Evolutionary conservation across 768 basidiomycete species (phyloP).

Genomic region (Mycena olivaceomarginata): DNA sequence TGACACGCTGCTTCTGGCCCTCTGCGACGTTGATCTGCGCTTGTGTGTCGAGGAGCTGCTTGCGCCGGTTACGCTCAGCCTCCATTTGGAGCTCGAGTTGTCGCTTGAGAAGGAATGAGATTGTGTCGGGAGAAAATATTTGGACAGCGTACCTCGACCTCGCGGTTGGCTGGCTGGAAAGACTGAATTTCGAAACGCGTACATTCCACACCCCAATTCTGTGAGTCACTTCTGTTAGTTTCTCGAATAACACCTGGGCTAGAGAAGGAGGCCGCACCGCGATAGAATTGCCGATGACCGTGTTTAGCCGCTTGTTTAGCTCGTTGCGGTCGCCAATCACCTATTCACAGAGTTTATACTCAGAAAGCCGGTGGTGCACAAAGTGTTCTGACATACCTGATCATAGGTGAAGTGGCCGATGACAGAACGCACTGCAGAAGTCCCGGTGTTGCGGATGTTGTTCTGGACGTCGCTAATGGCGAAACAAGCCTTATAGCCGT

Average conservation of each 20-base stretch:
- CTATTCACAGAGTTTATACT: conserved; percentile 43
- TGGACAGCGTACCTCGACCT: conserved; percentile 66
- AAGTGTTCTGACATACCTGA: conserved; percentile 56
- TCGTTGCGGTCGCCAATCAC: conserved; percentile 75
- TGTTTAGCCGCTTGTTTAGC: conserved; percentile 67
- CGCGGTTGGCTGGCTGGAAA: conserved; percentile 76
- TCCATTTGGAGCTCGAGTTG: conserved; percentile 79
- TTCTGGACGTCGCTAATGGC: conserved; percentile 67
- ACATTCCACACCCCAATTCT: conserved; percentile 77
- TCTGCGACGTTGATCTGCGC: conserved; percentile 77
- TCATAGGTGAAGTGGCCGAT: conserved; percentile 71
- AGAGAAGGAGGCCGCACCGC: conserved; percentile 51
- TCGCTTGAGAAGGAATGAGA: conserved; percentile 54
- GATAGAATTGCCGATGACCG: conserved; percentile 70
- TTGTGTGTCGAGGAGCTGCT: conserved; percentile 74
- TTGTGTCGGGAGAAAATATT: not conserved
- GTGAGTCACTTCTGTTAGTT: not conserved
- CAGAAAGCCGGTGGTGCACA: not conserved
- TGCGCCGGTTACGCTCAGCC: conserved; percentile 73
- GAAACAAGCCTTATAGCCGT: conserved; percentile 75
- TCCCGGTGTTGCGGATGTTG: conserved; percentile 73
- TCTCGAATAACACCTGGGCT: not conserved
- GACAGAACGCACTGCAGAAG: conserved; percentile 73
- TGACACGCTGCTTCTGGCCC: conserved; percentile 73
- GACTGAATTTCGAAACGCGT: conserved; percentile 76